Base-by-base conservation (phyloP, 169 alveolate genomes). In the Toxoplasma gondii region DNA sequence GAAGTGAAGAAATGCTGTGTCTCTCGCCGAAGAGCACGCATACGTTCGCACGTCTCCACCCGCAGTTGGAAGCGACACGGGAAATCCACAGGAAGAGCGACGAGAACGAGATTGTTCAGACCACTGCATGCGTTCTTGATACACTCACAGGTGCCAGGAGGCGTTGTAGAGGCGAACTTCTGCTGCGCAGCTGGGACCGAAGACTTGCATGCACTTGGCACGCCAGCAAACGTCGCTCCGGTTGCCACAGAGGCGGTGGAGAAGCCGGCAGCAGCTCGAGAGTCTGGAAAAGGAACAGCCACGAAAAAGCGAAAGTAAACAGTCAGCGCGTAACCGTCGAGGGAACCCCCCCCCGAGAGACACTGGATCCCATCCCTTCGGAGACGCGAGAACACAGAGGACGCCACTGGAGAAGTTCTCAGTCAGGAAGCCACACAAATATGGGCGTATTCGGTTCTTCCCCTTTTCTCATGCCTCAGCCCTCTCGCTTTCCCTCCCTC, bases 131-230 rank as follows among this genome's bases (percentile, higher is more conserved):
- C n/a, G n/a, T 49, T 49, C 58, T 7, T 4, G 22, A 49, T 49
- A 4, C 58, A 39, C 64, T 82, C 19, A 82, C 90, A 17, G 67
- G 27, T 82, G 90, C 90, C 90, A 82, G 53, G 90, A 82, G 64
- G 54, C 53, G 90, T 43, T 82, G 90, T 82, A 44, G 41, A 82
- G 90, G 31, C 36, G 64, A 5, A 41, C 38, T 36, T 82, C 90
- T 7, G 90, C 53, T 1, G 64, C 38, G 67, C 90, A 82, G 7
- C 43, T 9, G 38, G 53, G 90, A 4, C 90, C 90, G 41, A 82
- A 82, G 36, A 82, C 36, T 41, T 82, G 90, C 19, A 82, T 34
- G 39, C 90, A 82, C 90, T 82, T 82, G n/a, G 90, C 90, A 16
- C 67, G 53, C 90, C 90, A 82, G 67, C 90, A 82, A 39, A 29